phyloP scores from a whole-genome alignment of 257 asterid species.

The Nicotiana knightiana region DNA sequence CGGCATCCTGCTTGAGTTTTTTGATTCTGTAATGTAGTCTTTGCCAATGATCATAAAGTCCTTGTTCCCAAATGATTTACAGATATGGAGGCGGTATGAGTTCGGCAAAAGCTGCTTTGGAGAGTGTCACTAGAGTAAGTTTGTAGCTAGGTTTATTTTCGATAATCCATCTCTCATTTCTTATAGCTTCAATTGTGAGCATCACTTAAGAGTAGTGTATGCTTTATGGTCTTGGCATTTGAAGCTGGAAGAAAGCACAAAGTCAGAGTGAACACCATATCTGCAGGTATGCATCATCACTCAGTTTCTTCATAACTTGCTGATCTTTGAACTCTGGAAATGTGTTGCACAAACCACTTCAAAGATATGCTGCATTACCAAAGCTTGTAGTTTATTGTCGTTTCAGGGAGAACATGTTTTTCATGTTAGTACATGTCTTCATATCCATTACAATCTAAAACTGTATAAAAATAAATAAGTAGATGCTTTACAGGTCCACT shows the following conservation, averaged over 20 bases:
- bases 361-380: neutral
- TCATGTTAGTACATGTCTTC: neutral
- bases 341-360: neutral
- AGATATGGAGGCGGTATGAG: conserved; percentile 99
- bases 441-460: neutral
- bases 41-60: too few species aligned
- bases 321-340: neutral
- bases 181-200: neutral
- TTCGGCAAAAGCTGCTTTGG: conserved; percentile 94
- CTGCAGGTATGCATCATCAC: conserved; percentile 62
- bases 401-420: neutral
- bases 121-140: conserved; percentile 81
- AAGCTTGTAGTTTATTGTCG: neutral
- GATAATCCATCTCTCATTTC: conserved; percentile 1
- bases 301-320: neutral
- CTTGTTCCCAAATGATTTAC: too few species aligned
- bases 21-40: too few species aligned
- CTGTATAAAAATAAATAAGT: neutral
- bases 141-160: conserved; percentile 8
- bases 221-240: conserved; percentile 71
- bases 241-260: conserved; percentile 88
- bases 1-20: too few species aligned
- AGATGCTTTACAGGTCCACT: conserved; percentile 58
- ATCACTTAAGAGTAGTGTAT: conserved; percentile 4
- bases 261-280: conserved; percentile 89